Base-by-base conservation (phyloP, 805 yeast species). In the Wickerhamomyces alni region DNA sequence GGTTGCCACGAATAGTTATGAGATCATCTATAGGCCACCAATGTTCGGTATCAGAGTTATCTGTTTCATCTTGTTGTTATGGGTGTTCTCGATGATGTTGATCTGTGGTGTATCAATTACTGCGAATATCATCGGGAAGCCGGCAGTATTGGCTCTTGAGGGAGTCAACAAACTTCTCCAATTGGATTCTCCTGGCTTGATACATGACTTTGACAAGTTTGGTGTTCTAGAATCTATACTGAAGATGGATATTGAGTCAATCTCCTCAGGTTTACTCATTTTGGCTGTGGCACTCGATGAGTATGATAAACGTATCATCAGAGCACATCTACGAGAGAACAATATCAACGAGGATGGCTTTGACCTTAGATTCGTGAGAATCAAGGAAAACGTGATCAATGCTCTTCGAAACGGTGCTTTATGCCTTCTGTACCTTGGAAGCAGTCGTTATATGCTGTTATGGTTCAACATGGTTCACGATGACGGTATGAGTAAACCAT, bases 11-110 rank as follows among this genome's bases (percentile, higher is more conserved):
- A 64, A 67, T 41, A 59, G 61, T 2, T 87, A 89, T 59, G 69
- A 75, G 2, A 75, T 89, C 22, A 96, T 89, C 3, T 94, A 89
- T 62, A 70, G 87, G 33, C 98, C 99, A 5, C 95, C 95, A 2
- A 49, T 71, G 36, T 86, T 91, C 59, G 70, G 77, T 37, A 25
- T 53, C 2, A 70, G 96, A 42, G 69, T 87, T 27, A 64, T 72
- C 17, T 21, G 42, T 0, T 46, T 67, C 24, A 48, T 75, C 24
- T 50, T 54, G 2, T 55, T 64, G 45, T 52, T 74, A 6, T 74
- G 77, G 75, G 41, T 66, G 1, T 70, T 67, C 47, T 69, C 80
- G 0, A 54, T 70, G n/a, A 13, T 57, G 1, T 32, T 66, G 19
- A 53, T 63, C 7, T 39, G 50, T 12, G 54, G 52, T 10, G 42